Conservation (phyloP, 2,329 filamentous ascomycete genomes). For the Pseudogymnoascus pannorum region DNA sequence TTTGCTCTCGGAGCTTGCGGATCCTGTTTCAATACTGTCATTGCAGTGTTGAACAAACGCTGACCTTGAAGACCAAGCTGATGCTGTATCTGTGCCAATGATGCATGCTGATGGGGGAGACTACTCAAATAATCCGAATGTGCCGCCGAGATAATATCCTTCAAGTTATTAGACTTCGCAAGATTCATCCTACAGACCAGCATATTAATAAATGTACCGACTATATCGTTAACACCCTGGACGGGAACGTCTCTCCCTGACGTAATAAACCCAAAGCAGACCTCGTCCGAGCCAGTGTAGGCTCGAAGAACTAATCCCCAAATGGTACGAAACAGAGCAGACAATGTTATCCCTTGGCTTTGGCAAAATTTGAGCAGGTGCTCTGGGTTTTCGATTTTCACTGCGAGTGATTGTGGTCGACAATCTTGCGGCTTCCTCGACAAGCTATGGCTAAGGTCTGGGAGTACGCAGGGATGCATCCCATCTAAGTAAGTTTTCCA, state of each 20-base stretch:
- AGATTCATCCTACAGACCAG: conserved; percentile 21
- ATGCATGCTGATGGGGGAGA: conserved; percentile 32
- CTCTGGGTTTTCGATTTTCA: conserved; percentile 13
- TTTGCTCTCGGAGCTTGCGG: not conserved
- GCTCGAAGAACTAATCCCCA: conserved; percentile 30
- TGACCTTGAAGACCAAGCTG: conserved; percentile 13
- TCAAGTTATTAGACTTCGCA: not conserved
- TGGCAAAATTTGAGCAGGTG: conserved; percentile 32
- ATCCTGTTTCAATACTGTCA: not conserved
- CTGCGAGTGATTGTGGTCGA: conserved; percentile 18
- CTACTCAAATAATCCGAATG: conserved; percentile 26
- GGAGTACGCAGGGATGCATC: conserved; percentile 32
- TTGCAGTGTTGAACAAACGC: conserved; percentile 20
- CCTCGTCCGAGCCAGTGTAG: conserved; percentile 27
- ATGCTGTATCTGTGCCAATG: conserved; percentile 35
- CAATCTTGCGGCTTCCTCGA: not conserved
- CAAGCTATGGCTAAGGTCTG: conserved; percentile 15
- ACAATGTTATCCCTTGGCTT: conserved; percentile 29
- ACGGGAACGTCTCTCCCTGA: conserved; percentile 39
- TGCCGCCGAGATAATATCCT: not conserved
- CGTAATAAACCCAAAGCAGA: conserved; percentile 35
- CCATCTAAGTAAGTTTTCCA: conserved; percentile 25
- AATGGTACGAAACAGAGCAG: conserved; percentile 25
- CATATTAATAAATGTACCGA: conserved; percentile 35
- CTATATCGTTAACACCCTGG: conserved; percentile 36